Percentiles rank a stretch among this genome's conserved stretches.
These are phyloP conservation scores for Fusarium sp. DNA, from an alignment of 2,329 filamentous ascomycete species.

Conservation along the genomic window DNA sequence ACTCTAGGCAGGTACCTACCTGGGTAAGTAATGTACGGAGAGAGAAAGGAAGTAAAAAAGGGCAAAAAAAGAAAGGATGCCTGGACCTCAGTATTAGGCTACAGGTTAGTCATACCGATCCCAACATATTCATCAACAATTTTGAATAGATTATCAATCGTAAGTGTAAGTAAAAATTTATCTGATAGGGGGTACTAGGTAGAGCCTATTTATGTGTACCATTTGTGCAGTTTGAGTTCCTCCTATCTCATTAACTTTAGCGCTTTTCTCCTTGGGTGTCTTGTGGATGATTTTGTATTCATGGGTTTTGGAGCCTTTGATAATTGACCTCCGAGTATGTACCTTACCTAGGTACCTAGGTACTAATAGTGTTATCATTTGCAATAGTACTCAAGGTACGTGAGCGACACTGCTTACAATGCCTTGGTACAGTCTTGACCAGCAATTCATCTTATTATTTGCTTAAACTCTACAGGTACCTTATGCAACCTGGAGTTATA, in stretches of 20 bases:
- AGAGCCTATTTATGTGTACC: not conserved
- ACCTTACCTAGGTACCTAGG: no score
- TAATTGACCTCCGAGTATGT: not conserved
- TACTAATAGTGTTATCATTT: no score
- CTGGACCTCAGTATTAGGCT: not conserved
- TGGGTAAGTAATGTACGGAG: no score
- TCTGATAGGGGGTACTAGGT: no score
- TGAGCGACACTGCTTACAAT: not conserved
- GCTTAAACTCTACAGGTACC: not conserved
- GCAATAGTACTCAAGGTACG: not conserved
- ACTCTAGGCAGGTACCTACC: no score
- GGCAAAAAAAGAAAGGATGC: not conserved
- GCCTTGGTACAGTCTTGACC: not conserved
- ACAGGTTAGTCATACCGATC: not conserved
- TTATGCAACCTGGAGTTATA: not conserved
- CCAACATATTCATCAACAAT: not conserved
- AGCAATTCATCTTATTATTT: not conserved
- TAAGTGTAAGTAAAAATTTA: not conserved
- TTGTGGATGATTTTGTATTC: not conserved
- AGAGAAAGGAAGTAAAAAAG: not conserved
- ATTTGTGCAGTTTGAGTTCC: not conserved
- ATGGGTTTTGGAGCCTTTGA: not conserved
- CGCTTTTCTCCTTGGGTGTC: constrained; percentile 8
- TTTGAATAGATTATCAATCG: not conserved
- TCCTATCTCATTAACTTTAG: constrained; percentile 10